Conservation (phyloP, 163 green algal genomes). For the Prototheca wickerhamii region DNA sequence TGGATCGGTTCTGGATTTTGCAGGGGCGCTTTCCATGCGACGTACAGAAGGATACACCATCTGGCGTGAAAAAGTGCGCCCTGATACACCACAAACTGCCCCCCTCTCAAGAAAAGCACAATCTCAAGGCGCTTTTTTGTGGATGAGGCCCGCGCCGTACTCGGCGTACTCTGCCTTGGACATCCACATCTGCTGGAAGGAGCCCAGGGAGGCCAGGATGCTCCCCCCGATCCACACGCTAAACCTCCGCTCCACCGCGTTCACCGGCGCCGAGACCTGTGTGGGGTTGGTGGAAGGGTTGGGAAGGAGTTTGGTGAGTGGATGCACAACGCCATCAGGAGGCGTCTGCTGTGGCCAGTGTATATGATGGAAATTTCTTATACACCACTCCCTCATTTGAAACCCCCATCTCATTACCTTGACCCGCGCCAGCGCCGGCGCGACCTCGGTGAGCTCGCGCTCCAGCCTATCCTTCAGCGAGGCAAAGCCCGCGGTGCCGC, state of each 20-base stretch:
- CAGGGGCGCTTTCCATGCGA: no score
- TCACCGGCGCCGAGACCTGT: constrained; percentile 71
- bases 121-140: constrained; percentile 75
- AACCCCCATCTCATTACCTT: constrained; percentile 54
- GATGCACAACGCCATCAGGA: not conserved
- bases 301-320: not conserved
- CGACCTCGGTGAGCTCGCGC: constrained; percentile 64
- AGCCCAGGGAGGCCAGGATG: constrained; percentile 88
- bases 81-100: no score
- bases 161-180: constrained; percentile 89
- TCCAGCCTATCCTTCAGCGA: constrained; percentile 76
- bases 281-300: constrained; percentile 10
- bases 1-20: no score
- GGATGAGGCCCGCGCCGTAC: constrained; percentile 79
- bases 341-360: not conserved
- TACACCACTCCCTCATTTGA: not conserved
- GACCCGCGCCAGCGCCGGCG: constrained; percentile 59
- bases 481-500: constrained; percentile 56
- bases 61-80: no score
- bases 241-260: constrained; percentile 75
- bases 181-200: constrained; percentile 97
- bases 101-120: no score
- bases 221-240: constrained; percentile 90
- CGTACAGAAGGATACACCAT: no score
- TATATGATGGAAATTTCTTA: not conserved